These are phyloP conservation scores for Penicillium silybi DNA, from an alignment of 495 filamentous ascomycete genomes.

Conservation along the genomic window DNA sequence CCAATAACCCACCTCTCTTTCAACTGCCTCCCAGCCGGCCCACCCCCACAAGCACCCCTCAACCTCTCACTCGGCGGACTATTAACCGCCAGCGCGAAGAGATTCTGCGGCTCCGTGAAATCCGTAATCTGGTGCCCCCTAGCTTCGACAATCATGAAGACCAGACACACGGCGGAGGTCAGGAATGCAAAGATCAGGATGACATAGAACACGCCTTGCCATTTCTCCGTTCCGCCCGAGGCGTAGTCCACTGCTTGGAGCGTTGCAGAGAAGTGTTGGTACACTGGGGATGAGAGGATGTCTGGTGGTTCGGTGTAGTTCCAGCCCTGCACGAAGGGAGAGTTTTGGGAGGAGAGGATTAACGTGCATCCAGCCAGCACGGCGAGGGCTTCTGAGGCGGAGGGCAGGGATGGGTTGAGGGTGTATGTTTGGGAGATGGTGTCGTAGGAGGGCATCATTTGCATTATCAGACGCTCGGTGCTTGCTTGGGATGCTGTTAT, in stretches of 20 bases:
- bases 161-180: constrained; percentile 58
- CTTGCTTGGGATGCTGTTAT: constrained; percentile 53
- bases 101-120: constrained; percentile 70
- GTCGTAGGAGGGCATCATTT: constrained; percentile 37
- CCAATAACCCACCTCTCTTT: constrained; percentile 57
- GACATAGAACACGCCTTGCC: constrained; percentile 62
- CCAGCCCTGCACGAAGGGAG: constrained; percentile 58
- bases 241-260: constrained; percentile 58
- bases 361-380: constrained; percentile 63
- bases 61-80: constrained; percentile 54
- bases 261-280: constrained; percentile 53
- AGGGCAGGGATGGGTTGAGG: constrained; percentile 48
- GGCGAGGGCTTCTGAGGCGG: constrained; percentile 62
- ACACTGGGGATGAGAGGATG: constrained; percentile 31
- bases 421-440: constrained; percentile 3
- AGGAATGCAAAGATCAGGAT: constrained; percentile 58
- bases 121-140: constrained; percentile 60
- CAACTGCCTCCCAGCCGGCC: constrained; percentile 51
- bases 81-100: constrained; percentile 67
- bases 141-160: constrained; percentile 48
- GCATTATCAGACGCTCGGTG: constrained; percentile 60
- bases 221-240: constrained; percentile 51
- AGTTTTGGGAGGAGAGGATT: constrained; percentile 45
- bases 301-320: constrained; percentile 36
- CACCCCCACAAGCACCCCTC: constrained; percentile 61